These are phyloP conservation scores for Fusarium compactum DNA, from an alignment of 2,329 filamentous ascomycete genomes.

Conservation along the genomic window DNA sequence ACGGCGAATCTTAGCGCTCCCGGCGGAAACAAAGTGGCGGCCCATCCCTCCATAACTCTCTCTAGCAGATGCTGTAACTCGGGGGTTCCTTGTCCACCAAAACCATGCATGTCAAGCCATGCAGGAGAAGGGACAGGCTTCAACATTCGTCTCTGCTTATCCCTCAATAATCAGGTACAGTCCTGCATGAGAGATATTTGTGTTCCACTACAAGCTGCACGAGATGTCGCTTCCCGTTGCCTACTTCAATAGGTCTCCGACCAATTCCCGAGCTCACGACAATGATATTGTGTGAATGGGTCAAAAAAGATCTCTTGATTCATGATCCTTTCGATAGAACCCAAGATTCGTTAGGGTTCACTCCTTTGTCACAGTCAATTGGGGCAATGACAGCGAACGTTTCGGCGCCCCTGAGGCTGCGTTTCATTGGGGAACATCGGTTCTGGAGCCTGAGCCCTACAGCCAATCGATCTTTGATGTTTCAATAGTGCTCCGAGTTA, in stretches of 20 bases:
- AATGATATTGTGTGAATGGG: slow-evolving; percentile 7
- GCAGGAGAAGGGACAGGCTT: slow-evolving; percentile 35
- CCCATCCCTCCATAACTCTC: slow-evolving; percentile 24
- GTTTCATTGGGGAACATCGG: slow-evolving; percentile 44
- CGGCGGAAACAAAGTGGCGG: slow-evolving; percentile 34
- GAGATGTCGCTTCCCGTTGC: slow-evolving; percentile 35
- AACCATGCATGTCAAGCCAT: slow-evolving; percentile 43
- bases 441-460: slow-evolving; percentile 29
- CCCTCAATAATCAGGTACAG: slow-evolving; percentile 15
- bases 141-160: neutral
- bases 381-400: slow-evolving; percentile 28
- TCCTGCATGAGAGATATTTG: slow-evolving; percentile 21
- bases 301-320: neutral
- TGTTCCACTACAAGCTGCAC: slow-evolving; percentile 29
- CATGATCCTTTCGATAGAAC: slow-evolving; percentile 2
- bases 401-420: slow-evolving; percentile 30
- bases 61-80: slow-evolving; percentile 21
- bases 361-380: slow-evolving; percentile 30
- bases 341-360: slow-evolving; percentile 20
- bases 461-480: slow-evolving; percentile 44
- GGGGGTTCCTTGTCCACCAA: slow-evolving; percentile 29
- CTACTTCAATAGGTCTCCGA: slow-evolving; percentile 24
- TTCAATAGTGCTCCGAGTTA: slow-evolving; percentile 38
- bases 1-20: slow-evolving; percentile 36
- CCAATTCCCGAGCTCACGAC: slow-evolving; percentile 30